Evolutionary conservation across 2,329 filamentous ascomycete species (phyloP), one percentile per base, ranked within the genome.

Genomic region (Canariomyces notabilis): DNA sequence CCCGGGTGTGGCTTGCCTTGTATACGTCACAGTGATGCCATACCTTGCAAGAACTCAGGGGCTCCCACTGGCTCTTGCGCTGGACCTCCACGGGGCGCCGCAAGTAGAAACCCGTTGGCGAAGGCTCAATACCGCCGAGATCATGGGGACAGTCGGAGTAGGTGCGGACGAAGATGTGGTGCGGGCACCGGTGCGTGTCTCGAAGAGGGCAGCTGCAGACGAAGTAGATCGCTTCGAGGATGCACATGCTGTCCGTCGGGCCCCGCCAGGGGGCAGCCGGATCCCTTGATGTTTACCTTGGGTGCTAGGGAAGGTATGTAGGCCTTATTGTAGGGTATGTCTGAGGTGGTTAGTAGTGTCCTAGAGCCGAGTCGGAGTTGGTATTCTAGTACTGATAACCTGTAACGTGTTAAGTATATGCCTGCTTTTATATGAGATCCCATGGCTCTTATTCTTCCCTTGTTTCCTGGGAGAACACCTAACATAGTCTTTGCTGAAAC

Each of bases 111-210:
- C 26, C 26, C 14, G 26, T 29, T 9, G 26, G 26, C 26, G 26
- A 29, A 8, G 14, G 26, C 26, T 29, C 11, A 11, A 12, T 29
- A 12, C 26, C 26, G n/a, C n/a, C 14, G 26, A 29, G 9, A 9
- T 29, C 9, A 29, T 4, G 4, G 7, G 26, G 26, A 9, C 9
- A 4, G 26, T 29, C 26, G 14, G 26, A 8, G 14, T 12, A 6
- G 9, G 33, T 35, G 52, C 71, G 67, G 7, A 73, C 26, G 39
- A 42, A 42, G 21, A 37, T 21, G 34, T 22, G n/a, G 26, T 48
- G 46, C 12, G 46, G 36, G 18, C 46, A 48, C 14, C 11, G 6
- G 16, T 29, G 18, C 11, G 22, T 32, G 40, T 48, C 42, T 7
- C 46, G 40, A 2, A 23, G 19, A 19, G 46, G 35, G 14, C 46